Evolutionary conservation across 2,329 filamentous ascomycete species (phyloP), one percentile per base, ranked within the genome.

Genomic region (Ustilaginoidea virens): DNA sequence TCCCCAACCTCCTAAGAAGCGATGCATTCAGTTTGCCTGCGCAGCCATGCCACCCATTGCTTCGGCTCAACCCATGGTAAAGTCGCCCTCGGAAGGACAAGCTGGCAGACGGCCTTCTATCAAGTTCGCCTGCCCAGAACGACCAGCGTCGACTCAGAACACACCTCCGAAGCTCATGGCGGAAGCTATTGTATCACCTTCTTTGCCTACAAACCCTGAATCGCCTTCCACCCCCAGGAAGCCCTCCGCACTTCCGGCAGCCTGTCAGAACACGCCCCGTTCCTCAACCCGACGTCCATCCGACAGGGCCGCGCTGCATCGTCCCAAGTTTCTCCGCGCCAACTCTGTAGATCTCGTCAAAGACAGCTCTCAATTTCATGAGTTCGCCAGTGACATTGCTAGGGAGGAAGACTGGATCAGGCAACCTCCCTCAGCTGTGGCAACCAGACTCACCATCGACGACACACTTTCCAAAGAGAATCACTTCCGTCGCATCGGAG

Each of bases 1-100:
- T 16, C 12, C n/a, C 75, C 29, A 76, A 74, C 20, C 19, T 9
- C 55, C 54, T 20, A 79, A 81, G 45, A 93, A 86, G 58, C 73
- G 86, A 35, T 87, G 81, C 52, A 94, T 96, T 41, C 87, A 80
- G 34, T 96, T 96, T 51, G 85, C 83, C 19, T 96, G 87, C 49
- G 75, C 69, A 20, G 68, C 68, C 21, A 80, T 76, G 46, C 30
- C 33, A n/a, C 63, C 71, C 6, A 55, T 56, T 16, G 43, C 52
- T 17, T 61, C 59, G 38, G 45, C 52, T 15, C 41, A 46, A 22
- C 36, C 50, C 4, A 49, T 53, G 40, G 41, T 45, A 23, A 43
- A 46, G 43, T 39, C 49, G 1, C 45, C 47, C 6, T 45, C 48
- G 10, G 44, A 45, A 4, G 52, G 58, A 31, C 52, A 55, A 26